Conservation (phyloP, 2,329 filamentous ascomycete species). For the Colletotrichum gloeosporioides region DNA sequence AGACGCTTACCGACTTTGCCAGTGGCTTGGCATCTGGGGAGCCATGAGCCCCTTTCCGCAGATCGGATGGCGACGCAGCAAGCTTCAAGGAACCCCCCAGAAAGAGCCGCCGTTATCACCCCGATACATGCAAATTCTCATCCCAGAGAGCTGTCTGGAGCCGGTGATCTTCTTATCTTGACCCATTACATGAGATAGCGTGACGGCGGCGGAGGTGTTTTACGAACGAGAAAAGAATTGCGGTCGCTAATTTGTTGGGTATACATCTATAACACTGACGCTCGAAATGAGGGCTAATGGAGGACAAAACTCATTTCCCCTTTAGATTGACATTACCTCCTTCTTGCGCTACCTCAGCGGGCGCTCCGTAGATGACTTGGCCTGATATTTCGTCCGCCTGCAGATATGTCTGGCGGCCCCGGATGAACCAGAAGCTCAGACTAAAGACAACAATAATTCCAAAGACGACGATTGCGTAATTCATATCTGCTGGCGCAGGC, state of each 20-base stretch:
- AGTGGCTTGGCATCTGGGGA: neutral
- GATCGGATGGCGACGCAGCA: neutral
- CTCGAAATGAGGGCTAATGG: neutral
- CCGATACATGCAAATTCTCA: neutral
- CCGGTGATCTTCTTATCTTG: neutral
- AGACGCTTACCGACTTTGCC: neutral
- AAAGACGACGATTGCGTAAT: slow-evolving; percentile 62
- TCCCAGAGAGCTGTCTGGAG: neutral
- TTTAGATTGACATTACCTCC: neutral
- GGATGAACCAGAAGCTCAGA: slow-evolving; percentile 54
- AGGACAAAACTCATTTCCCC: neutral
- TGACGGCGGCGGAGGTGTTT: neutral
- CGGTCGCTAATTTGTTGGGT: neutral
- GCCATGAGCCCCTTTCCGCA: neutral
- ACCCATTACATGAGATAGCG: neutral
- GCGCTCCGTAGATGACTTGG: neutral
- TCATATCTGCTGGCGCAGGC: slow-evolving; percentile 55
- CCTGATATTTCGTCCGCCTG: neutral
- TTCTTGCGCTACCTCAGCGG: neutral
- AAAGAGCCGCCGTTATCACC: neutral
- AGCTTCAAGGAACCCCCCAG: neutral
- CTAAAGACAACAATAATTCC: slow-evolving; percentile 58
- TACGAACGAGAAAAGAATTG: neutral
- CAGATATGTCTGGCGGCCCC: slow-evolving; percentile 43
- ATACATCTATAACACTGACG: neutral